Evolutionary conservation across 306 rosid genomes (phyloP).

Genomic region (Lablab purpureus): DNA sequence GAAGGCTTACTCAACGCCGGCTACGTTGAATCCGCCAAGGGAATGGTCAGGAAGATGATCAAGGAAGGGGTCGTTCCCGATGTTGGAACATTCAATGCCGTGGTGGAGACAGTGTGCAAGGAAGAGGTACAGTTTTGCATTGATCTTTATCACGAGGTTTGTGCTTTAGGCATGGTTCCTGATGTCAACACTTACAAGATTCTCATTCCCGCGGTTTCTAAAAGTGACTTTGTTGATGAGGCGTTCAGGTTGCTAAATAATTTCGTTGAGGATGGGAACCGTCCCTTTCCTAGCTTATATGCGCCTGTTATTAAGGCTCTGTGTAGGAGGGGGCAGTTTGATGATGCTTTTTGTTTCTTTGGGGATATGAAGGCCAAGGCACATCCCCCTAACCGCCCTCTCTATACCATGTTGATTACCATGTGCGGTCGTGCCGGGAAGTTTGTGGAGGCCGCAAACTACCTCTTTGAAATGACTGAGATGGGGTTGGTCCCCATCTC

Average conservation of each 20-base stretch:
- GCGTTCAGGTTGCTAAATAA: constrained; percentile 73
- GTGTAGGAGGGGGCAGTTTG: constrained; percentile 83
- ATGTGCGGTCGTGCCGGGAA: constrained; percentile 91
- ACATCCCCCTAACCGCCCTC: constrained; percentile 92
- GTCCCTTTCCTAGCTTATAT: constrained; percentile 82
- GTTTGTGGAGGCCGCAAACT: constrained; percentile 82
- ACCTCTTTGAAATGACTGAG: constrained; percentile 85
- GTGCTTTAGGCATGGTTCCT: constrained; percentile 69
- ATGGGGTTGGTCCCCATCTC: constrained; percentile 80
- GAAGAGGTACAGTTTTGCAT: constrained; percentile 74
- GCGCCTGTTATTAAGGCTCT: constrained; percentile 81
- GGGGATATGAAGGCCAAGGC: constrained; percentile 90
- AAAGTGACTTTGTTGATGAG: constrained; percentile 69
- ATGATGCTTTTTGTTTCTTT: constrained; percentile 89
- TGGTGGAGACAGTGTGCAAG: constrained; percentile 61
- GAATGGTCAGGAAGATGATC: constrained; percentile 74
- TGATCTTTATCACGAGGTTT: constrained; percentile 62
- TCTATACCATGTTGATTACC: constrained; percentile 87
- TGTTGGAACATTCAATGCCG: constrained; percentile 70
- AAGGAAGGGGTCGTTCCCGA: constrained; percentile 74
- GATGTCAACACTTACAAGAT: constrained; percentile 83
- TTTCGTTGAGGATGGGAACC: constrained; percentile 71
- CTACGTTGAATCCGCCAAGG: constrained; percentile 75
- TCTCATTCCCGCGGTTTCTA: constrained; percentile 71
- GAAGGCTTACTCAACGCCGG: constrained; percentile 87